These are phyloP conservation scores for Rutstroemia sp. DNA, from an alignment of 2,329 filamentous ascomycete species.

Conservation along the genomic window DNA sequence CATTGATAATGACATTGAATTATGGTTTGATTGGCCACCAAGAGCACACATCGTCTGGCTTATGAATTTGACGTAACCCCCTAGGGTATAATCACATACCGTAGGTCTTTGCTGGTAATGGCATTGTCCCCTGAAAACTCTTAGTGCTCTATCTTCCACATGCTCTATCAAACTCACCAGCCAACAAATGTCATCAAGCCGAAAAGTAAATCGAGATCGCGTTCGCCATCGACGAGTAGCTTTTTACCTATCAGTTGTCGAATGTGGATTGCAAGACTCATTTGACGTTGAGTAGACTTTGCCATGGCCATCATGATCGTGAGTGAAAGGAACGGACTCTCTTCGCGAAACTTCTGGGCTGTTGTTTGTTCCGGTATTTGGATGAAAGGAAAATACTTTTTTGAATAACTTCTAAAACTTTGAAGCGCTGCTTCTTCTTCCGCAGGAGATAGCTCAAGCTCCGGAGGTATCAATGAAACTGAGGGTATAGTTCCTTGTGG, in stretches of 20 bases:
- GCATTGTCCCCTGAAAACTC: constrained; percentile 30
- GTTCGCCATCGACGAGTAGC: constrained; percentile 41
- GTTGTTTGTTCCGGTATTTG: constrained; percentile 33
- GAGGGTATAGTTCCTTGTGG: background rate
- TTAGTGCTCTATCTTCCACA: background rate
- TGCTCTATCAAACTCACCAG: background rate
- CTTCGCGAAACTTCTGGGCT: constrained; percentile 32
- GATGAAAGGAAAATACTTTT: constrained; percentile 39
- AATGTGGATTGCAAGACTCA: constrained; percentile 33
- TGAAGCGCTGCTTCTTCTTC: constrained; percentile 35
- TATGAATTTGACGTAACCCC: background rate
- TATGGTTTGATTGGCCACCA: background rate
- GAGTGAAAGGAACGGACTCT: constrained; percentile 43
- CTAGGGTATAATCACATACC: background rate
- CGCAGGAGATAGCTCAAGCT: constrained; percentile 24
- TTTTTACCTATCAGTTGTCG: constrained; percentile 39
- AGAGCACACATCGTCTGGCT: background rate
- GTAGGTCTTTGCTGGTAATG: constrained; percentile 2
- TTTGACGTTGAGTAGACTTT: constrained; percentile 35
- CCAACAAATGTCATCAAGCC: constrained; percentile 34
- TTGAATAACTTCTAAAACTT: constrained; percentile 36
- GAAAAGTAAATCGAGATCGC: constrained; percentile 43
- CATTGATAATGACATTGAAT: background rate
- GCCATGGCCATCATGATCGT: constrained; percentile 41
- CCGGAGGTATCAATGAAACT: background rate